phyloP scores from a whole-genome alignment of 2,329 filamentous ascomycete genomes.

The Fusarium illudens region DNA sequence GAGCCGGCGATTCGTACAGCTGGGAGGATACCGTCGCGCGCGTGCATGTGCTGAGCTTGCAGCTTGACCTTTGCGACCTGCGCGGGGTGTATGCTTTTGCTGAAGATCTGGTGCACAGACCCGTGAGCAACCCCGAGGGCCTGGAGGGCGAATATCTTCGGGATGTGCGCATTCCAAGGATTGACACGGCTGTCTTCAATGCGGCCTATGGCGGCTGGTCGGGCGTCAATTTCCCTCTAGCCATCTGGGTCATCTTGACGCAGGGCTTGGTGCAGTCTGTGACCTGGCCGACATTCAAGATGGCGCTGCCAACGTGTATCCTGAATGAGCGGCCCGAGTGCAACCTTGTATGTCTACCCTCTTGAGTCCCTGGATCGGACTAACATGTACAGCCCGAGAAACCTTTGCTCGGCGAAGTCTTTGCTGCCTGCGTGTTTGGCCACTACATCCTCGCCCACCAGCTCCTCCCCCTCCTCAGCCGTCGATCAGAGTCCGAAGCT shows the following conservation, averaged over 20 bases:
- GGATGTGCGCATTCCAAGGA: constrained; percentile 67
- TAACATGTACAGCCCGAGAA: constrained; percentile 54
- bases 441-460: constrained; percentile 90
- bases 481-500: constrained; percentile 50
- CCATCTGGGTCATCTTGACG: constrained; percentile 64
- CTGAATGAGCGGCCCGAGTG: constrained; percentile 52
- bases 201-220: constrained; percentile 89
- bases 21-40: constrained; percentile 56
- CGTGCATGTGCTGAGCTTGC: constrained; percentile 66
- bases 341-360: constrained; percentile 45
- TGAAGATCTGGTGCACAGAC: constrained; percentile 54
- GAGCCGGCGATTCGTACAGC: constrained; percentile 46
- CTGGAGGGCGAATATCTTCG: constrained; percentile 49
- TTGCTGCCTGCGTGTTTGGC: constrained; percentile 92
- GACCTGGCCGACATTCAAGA: constrained; percentile 83
- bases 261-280: constrained; percentile 70
- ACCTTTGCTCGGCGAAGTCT: constrained; percentile 79
- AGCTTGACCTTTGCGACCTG: constrained; percentile 69
- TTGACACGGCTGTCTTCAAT: constrained; percentile 85
- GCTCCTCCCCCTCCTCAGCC: constrained; percentile 76
- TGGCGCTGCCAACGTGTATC: constrained; percentile 59
- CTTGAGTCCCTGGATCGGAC: neutral
- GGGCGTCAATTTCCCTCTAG: constrained; percentile 74
- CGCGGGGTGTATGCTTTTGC: constrained; percentile 59
- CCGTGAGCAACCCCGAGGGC: constrained; percentile 56